phyloP scores from a whole-genome alignment of 1,139 yeast species.

The Blastobotrys aristatus region DNA sequence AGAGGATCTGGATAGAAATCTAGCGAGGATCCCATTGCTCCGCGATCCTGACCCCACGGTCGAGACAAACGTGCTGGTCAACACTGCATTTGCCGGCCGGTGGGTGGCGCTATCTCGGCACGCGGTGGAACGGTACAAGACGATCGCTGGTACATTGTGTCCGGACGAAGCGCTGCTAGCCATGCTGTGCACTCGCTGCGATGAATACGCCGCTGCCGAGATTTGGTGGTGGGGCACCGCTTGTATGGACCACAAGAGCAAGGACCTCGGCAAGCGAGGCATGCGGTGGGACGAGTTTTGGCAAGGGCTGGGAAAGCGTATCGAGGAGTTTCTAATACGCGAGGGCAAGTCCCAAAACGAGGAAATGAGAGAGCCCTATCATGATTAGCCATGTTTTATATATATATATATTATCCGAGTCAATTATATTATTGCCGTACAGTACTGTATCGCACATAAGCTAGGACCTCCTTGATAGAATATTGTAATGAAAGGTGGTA shows the following conservation, averaged over 20 bases:
- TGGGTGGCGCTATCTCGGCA: not conserved
- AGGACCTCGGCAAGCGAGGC: not conserved
- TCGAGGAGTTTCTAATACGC: conserved; percentile 1
- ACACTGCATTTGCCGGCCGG: conserved; percentile 1
- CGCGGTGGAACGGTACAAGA: not conserved
- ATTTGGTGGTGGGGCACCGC: conserved; percentile 5
- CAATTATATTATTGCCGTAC: not conserved
- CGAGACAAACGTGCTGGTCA: not conserved
- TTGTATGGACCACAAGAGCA: conserved; percentile 1
- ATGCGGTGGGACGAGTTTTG: conserved; percentile 1
- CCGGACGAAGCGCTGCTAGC: conserved; percentile 1
- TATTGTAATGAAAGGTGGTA: too few relatives aligned
- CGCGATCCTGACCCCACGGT: not conserved
- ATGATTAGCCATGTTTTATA: not conserved
- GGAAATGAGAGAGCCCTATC: not conserved
- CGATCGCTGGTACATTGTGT: not conserved
- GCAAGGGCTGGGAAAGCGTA: not conserved
- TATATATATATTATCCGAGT: not conserved
- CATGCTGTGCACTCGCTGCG: not conserved
- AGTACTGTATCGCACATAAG: too few relatives aligned
- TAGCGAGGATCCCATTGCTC: not conserved
- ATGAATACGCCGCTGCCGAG: not conserved
- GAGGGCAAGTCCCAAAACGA: not conserved
- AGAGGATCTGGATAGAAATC: not conserved
- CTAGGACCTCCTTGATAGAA: too few relatives aligned